Evolutionary conservation across 2,329 filamentous ascomycete genomes (phyloP), one percentile per base, ranked within the genome.

Genomic region (Fusarium sp.): DNA sequence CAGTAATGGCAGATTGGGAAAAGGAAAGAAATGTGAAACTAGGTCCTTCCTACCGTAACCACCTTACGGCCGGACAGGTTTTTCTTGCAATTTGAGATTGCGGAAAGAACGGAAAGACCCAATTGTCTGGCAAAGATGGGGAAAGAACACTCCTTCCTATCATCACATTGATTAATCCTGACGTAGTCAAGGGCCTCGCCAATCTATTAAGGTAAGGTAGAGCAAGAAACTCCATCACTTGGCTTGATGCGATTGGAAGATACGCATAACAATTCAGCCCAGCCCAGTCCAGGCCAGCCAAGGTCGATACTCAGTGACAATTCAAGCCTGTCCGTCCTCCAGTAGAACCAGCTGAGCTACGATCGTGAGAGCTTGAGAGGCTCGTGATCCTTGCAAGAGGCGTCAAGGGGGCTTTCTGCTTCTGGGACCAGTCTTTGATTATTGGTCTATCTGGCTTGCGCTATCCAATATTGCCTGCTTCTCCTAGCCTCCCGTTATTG

Each of bases 71-170:
- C 27, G 24, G 34, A 20, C 50, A 50, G 34, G 27, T 42, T 53
- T 53, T 64, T 38, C 34, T 42, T 22, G 18, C 59, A 43, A 59
- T 53, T 49, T 59, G 47, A 68, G 63, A 67, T 50, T 47, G 38
- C 60, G 69, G 69, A 72, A 66, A 65, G 50, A 61, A 53, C 67
- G 67, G 67, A 38, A 44, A 64, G 55, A 49, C 55, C 62, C 68
- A 68, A 54, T 59, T 66, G 45, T 59, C 51, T 70, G 43, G 58
- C 53, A 46, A 52, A 40, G 59, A 71, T 66, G 68, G 68, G 68
- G 63, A 47, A 71, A 40, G 50, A 51, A 56, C 24, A 22, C 45
- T 68, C 46, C 50, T 64, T 59, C 52, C 59, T 60, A n/a, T 58
- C 63, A 42, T 64, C 42, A 45, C 53, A 57, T 70, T 71, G 59